Evolutionary conservation across 495 filamentous ascomycete species (phyloP).

Genomic region (Ramalina peruviana): DNA sequence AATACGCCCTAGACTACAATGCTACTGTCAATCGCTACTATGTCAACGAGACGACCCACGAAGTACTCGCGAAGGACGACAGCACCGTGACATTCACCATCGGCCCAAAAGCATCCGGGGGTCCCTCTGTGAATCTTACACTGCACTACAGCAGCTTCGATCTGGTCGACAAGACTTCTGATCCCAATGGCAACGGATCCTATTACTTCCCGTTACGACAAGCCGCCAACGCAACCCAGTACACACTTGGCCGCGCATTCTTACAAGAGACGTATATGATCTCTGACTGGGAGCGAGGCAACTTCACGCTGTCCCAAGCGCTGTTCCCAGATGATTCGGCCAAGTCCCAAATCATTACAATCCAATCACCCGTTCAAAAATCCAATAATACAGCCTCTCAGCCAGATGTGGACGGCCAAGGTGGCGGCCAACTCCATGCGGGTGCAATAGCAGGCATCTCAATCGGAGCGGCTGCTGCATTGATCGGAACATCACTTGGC

Average conservation of each 20-base stretch:
- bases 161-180: constrained; percentile 21
- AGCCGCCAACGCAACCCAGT: constrained; percentile 32
- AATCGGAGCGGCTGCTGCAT: constrained; percentile 11
- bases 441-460: constrained; percentile 20
- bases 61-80: constrained; percentile 27
- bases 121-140: constrained; percentile 28
- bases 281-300: constrained; percentile 11
- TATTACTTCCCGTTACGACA: constrained; percentile 38
- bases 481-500: no score
- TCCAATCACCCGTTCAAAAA: background rate
- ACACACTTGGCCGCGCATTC: constrained; percentile 38
- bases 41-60: constrained; percentile 32
- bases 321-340: constrained; percentile 1
- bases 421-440: constrained; percentile 15
- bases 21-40: constrained; percentile 30
- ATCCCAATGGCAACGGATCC: constrained; percentile 12
- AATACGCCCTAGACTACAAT: constrained; percentile 36
- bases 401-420: background rate
- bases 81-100: constrained; percentile 36
- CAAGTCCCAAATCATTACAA: background rate
- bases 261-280: constrained; percentile 33
- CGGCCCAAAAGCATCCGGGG: constrained; percentile 22
- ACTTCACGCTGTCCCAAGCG: constrained; percentile 12
- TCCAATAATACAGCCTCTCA: background rate
- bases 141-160: constrained; percentile 40